Percentiles rank a stretch among this genome's conserved stretches.
phyloP scores from a whole-genome alignment of 306 rosid genomes.

The Arachis stenosperma region DNA sequence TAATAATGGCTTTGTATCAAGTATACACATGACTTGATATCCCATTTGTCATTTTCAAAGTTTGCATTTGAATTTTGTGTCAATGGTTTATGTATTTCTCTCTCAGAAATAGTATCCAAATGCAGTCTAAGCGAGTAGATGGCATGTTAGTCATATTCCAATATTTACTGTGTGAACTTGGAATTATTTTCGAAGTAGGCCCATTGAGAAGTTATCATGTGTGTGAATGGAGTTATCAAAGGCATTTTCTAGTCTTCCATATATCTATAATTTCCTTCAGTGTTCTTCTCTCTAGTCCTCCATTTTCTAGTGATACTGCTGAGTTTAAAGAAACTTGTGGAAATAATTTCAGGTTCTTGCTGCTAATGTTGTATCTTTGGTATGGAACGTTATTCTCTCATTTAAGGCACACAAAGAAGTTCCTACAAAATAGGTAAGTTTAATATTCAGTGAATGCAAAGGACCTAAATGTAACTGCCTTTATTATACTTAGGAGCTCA shows the following conservation, averaged over 20 bases:
- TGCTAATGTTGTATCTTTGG: slow-evolving; percentile 76
- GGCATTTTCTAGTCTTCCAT: neutral
- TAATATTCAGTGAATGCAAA: slow-evolving; percentile 22
- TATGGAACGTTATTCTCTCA: slow-evolving; percentile 96
- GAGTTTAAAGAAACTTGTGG: slow-evolving; percentile 4
- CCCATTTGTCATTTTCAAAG: slow-evolving; percentile 17
- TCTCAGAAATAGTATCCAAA: too few relatives aligned
- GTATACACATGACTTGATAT: slow-evolving; percentile 1
- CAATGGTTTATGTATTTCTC: too few relatives aligned
- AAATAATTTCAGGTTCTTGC: slow-evolving; percentile 82
- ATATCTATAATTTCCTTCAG: slow-evolving; percentile 14
- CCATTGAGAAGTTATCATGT: slow-evolving; percentile 12
- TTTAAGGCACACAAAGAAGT: slow-evolving; percentile 83
- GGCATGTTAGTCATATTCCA: too few relatives aligned
- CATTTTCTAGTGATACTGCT: neutral
- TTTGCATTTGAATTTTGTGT: too few relatives aligned
- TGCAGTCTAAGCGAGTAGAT: too few relatives aligned
- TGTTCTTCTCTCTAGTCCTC: slow-evolving; percentile 28
- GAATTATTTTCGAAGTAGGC: slow-evolving; percentile 22
- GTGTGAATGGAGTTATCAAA: slow-evolving; percentile 21
- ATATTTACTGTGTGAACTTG: too few relatives aligned
- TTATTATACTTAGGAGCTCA: neutral
- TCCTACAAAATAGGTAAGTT: slow-evolving; percentile 60
- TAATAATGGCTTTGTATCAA: too few relatives aligned
- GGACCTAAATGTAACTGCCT: slow-evolving; percentile 9